Percentiles rank a stretch among this genome's conserved stretches.
Conservation (phyloP, 108 stramenopile genomes). For the Pseudonitzschia delicatissima region DNA sequence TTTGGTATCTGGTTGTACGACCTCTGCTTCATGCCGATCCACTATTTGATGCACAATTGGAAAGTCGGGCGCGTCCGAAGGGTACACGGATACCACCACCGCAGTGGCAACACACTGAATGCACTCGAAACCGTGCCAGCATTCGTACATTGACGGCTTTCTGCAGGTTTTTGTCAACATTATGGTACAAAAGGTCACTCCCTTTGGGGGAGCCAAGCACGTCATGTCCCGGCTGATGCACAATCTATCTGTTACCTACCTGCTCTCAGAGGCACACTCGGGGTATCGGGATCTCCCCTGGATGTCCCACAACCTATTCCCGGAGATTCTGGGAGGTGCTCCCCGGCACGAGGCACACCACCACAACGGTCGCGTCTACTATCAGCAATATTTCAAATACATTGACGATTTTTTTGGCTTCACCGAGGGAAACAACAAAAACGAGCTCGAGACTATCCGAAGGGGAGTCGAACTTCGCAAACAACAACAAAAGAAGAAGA, state of each 20-base stretch:
- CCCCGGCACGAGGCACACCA: constrained; percentile 40
- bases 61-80: constrained; percentile 3
- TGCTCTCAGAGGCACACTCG: constrained; percentile 38
- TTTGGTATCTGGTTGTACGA: constrained; percentile 37
- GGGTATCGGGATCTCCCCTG: constrained; percentile 18
- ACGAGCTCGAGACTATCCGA: background rate
- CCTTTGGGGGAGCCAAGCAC: constrained; percentile 36
- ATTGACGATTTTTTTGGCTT: constrained; percentile 36
- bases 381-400: constrained; percentile 46
- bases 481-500: background rate
- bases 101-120: constrained; percentile 12
- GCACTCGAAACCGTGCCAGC: constrained; percentile 40
- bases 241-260: constrained; percentile 43
- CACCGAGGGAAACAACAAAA: background rate
- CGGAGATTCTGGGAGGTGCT: constrained; percentile 19
- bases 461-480: background rate
- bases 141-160: constrained; percentile 44
- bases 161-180: constrained; percentile 50
- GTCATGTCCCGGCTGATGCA: constrained; percentile 35
- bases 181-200: constrained; percentile 37
- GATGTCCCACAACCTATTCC: constrained; percentile 18
- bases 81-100: constrained; percentile 34
- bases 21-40: constrained; percentile 31
- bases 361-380: constrained; percentile 23
- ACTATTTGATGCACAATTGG: constrained; percentile 26